Conservation (phyloP, 306 rosid species). For the Coriaria nepalensis region DNA sequence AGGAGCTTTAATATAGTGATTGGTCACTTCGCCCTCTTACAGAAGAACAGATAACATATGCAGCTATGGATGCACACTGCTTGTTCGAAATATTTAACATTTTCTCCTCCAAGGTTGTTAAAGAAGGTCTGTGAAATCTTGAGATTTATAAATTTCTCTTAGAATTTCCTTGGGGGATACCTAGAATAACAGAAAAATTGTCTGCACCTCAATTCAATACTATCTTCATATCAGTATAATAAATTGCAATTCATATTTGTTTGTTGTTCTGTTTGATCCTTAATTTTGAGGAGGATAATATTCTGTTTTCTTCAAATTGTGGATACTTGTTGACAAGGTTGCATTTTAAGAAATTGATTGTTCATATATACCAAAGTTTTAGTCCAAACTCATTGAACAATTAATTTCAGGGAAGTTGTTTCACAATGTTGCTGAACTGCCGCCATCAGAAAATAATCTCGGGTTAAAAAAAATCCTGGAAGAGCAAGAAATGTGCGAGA, state of each 20-base stretch:
- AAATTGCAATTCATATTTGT: no score
- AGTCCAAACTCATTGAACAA: constrained; percentile 13
- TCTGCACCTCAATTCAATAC: no score
- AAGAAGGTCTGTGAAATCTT: constrained; percentile 46
- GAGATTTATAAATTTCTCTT: constrained; percentile 7
- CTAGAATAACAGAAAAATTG: no score
- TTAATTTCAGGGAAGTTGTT: constrained; percentile 36
- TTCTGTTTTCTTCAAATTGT: no score
- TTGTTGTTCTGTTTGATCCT: no score
- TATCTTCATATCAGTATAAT: no score
- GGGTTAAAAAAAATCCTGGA: constrained; percentile 66
- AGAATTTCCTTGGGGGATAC: constrained; percentile 3
- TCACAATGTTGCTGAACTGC: constrained; percentile 12
- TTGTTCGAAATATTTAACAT: constrained; percentile 67
- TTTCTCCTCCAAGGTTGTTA: constrained; percentile 44
- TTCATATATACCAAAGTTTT: background rate
- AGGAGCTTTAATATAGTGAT: constrained; percentile 99
- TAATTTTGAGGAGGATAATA: no score
- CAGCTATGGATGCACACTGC: constrained; percentile 94
- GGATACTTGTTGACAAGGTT: no score
- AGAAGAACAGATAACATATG: constrained; percentile 72
- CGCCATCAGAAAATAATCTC: constrained; percentile 19
- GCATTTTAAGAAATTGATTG: no score
- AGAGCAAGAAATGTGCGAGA: constrained; percentile 26
- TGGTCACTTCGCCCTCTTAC: constrained; percentile 94